Evolutionary conservation across 1,284 basidiomycete genomes (phyloP), one percentile per base, ranked within the genome.

Genomic region (Gomphus bonarii): DNA sequence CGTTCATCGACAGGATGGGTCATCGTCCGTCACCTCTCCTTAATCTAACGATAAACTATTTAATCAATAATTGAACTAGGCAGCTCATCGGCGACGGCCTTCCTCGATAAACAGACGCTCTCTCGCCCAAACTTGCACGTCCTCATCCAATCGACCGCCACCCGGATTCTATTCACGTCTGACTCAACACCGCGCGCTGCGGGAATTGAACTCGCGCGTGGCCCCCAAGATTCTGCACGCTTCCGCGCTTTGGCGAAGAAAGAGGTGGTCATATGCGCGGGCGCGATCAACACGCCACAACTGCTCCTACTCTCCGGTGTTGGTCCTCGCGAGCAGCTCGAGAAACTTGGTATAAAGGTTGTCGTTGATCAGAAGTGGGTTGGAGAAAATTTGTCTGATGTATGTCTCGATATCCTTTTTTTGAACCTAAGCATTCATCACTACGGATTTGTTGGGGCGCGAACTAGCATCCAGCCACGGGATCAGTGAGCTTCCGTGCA

Each of bases 281-380:
- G 77, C 3, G 61, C 71, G 1, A 65, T 79, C 49, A 70, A 72
- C 25, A 73, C 74, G 6, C 76, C 78, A 14, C 73, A 74, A 33
- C 63, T 79, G 2, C 70, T 81, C 4, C 67, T 78, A 60, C 67
- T 78, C 14, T 77, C 75, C 11, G 78, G 78, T 11, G 69, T 80
- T 52, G 78, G 78, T 0, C 69, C 73, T 50, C 59, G 67, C 33
- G 57, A 61, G 8, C 66, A 73, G 1, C 64, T 81, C 3, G 51
- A 64, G 42, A 61, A 64, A 36, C 61, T 72, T 10, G 70, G 68
- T n/a, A 73, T 78, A 47, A 65, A 66, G 1, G 57, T 69, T 1
- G 65, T 74, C 12, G 66, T 69, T 18, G 65, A 73, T 55, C 63
- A 74, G 11, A 68, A 72, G 2, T 68, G 68, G 52, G 76, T 78